These are phyloP conservation scores for Pseudonitzschia pungens DNA, from an alignment of 108 stramenopile genomes.

Conservation along the genomic window DNA sequence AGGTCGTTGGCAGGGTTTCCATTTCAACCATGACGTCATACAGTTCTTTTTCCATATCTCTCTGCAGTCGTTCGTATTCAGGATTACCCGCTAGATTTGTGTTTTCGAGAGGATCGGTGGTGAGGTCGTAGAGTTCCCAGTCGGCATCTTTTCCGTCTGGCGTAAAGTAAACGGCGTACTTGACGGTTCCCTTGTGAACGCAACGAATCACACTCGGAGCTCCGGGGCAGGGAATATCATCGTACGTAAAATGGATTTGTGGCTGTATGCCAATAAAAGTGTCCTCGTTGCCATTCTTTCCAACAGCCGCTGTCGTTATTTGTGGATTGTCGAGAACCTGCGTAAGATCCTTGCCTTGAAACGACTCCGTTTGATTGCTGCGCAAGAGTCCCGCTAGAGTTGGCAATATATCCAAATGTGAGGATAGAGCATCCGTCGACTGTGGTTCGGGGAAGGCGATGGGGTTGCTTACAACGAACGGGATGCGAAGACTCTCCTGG, in stretches of 20 bases:
- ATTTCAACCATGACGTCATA: slow-evolving; percentile 15
- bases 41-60: slow-evolving; percentile 23
- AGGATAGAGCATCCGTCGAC: slow-evolving; percentile 19
- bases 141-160: slow-evolving; percentile 40
- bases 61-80: slow-evolving; percentile 19
- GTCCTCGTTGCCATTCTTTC: background rate
- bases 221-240: slow-evolving; percentile 47
- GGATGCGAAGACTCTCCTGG: slow-evolving; percentile 58
- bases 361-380: background rate
- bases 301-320: slow-evolving; percentile 1
- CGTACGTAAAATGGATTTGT: slow-evolving; percentile 45
- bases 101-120: slow-evolving; percentile 49
- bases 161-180: slow-evolving; percentile 57
- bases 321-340: slow-evolving; percentile 23
- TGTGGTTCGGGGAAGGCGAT: slow-evolving; percentile 37
- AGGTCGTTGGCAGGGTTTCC: slow-evolving; percentile 23
- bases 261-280: background rate
- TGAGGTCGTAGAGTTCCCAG: slow-evolving; percentile 54
- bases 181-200: slow-evolving; percentile 37
- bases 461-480: slow-evolving; percentile 53
- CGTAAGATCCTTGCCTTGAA: background rate
- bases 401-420: slow-evolving; percentile 32
- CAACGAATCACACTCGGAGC: slow-evolving; percentile 48
- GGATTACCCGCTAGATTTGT: slow-evolving; percentile 35
- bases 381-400: slow-evolving; percentile 18